phyloP scores from a whole-genome alignment of 768 basidiomycete genomes.

The Boletus sp. region DNA sequence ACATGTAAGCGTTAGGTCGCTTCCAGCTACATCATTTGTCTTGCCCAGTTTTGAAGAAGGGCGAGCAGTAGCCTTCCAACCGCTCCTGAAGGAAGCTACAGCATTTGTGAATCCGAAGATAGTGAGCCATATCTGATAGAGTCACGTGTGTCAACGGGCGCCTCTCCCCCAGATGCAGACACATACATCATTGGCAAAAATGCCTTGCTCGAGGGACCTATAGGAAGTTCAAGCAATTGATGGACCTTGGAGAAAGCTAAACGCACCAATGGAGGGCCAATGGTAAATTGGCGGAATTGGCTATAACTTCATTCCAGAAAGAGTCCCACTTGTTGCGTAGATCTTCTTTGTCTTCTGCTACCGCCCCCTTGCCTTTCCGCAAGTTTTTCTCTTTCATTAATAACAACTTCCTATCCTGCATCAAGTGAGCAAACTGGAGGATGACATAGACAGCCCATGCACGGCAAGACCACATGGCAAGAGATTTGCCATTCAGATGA shows the following conservation, averaged over 20 bases:
- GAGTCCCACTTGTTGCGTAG: slow-evolving; percentile 60
- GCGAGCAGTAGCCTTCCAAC: slow-evolving; percentile 67
- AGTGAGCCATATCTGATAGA: slow-evolving; percentile 37
- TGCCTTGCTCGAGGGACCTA: slow-evolving; percentile 69
- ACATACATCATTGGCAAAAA: slow-evolving; percentile 64
- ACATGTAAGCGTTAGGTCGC: background rate
- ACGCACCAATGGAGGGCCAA: slow-evolving; percentile 80
- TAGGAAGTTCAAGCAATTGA: slow-evolving; percentile 1
- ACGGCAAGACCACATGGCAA: slow-evolving; percentile 72
- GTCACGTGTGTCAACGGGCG: slow-evolving; percentile 2
- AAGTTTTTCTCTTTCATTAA: slow-evolving; percentile 53
- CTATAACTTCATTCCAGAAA: slow-evolving; percentile 67
- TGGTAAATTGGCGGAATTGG: slow-evolving; percentile 77
- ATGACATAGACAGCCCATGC: slow-evolving; percentile 80
- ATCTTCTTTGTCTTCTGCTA: slow-evolving; percentile 54
- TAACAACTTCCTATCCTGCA: slow-evolving; percentile 64
- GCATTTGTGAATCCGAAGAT: slow-evolving; percentile 49
- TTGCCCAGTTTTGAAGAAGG: slow-evolving; percentile 5
- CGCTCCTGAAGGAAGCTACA: slow-evolving; percentile 60
- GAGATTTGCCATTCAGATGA: slow-evolving; percentile 42
- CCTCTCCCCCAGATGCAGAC: background rate
- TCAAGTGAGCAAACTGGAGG: slow-evolving; percentile 72
- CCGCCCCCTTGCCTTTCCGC: slow-evolving; percentile 54
- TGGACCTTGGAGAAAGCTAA: background rate
- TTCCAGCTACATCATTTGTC: background rate